A percentile compares a stretch with the other conserved stretches of the same genome.
These are phyloP conservation scores for Apiotrichum gamsii DNA, from an alignment of 1,284 basidiomycete genomes.

Conservation along the genomic window DNA sequence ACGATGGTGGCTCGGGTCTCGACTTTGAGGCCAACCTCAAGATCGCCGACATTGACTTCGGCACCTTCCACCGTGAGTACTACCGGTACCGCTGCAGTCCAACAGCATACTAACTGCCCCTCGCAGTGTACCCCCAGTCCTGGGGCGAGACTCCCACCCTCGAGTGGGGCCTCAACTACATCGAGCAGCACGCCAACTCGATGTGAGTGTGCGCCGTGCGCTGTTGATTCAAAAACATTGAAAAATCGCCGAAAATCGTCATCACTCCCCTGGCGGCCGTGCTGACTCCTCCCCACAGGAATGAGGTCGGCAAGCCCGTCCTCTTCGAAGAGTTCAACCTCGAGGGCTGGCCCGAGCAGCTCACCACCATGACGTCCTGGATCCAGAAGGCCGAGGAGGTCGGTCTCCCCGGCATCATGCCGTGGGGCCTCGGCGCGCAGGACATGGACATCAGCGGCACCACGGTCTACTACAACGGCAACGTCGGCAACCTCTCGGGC, in stretches of 20 bases:
- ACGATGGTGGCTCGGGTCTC: slow-evolving; percentile 52
- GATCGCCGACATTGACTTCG: slow-evolving; percentile 7
- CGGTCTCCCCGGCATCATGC: slow-evolving; percentile 8
- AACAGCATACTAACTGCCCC: too few species aligned
- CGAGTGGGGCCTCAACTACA: not conserved
- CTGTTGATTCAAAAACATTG: too few species aligned
- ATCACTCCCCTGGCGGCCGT: too few species aligned
- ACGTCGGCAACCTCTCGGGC: not conserved
- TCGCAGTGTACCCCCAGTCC: slow-evolving; percentile 3
- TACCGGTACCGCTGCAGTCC: too few species aligned
- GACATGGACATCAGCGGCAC: not conserved
- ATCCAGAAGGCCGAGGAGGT: slow-evolving; percentile 2
- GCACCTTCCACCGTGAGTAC: slow-evolving; percentile 11
- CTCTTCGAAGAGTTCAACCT: slow-evolving; percentile 8
- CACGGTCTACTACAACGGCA: not conserved
- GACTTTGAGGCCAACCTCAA: slow-evolving; percentile 5
- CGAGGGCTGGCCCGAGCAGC: not conserved
- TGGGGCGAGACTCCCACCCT: not conserved
- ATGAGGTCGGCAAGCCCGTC: slow-evolving; percentile 8
- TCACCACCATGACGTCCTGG: slow-evolving; percentile 1
- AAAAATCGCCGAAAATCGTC: too few species aligned
- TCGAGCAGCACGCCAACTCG: not conserved
- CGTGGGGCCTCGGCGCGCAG: slow-evolving; percentile 1
- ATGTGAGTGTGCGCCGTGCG: not conserved
- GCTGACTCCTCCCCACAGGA: not conserved